Evolutionary conservation across 192 early-diverging fungal genomes (phyloP).

Genomic region (Gaertneriomyces semiglobifer): DNA sequence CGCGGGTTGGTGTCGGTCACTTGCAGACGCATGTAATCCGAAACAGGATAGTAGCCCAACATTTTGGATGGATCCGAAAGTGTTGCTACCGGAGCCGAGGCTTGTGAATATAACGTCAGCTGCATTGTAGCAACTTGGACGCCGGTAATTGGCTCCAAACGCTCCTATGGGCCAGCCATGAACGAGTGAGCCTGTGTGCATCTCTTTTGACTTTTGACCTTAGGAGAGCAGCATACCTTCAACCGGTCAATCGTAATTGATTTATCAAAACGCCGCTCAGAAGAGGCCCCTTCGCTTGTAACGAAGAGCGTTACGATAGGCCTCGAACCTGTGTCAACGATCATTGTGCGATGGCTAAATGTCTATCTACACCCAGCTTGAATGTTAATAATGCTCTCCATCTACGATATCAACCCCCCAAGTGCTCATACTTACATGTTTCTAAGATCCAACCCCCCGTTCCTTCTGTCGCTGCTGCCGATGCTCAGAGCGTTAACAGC

Average conservation of each 20-base stretch:
- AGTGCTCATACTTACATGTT: too few species aligned
- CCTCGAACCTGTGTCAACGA: slow-evolving; percentile 8
- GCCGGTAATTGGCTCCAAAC: slow-evolving; percentile 90
- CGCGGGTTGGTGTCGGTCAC: slow-evolving; percentile 69
- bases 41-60: slow-evolving; percentile 84
- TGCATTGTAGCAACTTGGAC: slow-evolving; percentile 67
- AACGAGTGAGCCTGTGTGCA: not conserved
- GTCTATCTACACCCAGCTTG: too few species aligned
- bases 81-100: slow-evolving; percentile 44
- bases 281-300: slow-evolving; percentile 70
- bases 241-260: slow-evolving; percentile 61
- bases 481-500: too few species aligned
- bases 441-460: too few species aligned
- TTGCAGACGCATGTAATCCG: slow-evolving; percentile 78
- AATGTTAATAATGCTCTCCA: too few species aligned
- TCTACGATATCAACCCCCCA: too few species aligned
- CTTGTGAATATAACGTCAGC: slow-evolving; percentile 58
- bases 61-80: slow-evolving; percentile 54
- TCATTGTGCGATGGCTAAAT: slow-evolving; percentile 4
- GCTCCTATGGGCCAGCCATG: slow-evolving; percentile 43
- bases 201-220: not conserved
- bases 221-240: slow-evolving; percentile 53
- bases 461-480: too few species aligned
- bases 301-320: slow-evolving; percentile 90
- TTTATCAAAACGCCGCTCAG: slow-evolving; percentile 86